phyloP scores from a whole-genome alignment of 2,329 filamentous ascomycete species.

The Zasmidium citrigriseum region DNA sequence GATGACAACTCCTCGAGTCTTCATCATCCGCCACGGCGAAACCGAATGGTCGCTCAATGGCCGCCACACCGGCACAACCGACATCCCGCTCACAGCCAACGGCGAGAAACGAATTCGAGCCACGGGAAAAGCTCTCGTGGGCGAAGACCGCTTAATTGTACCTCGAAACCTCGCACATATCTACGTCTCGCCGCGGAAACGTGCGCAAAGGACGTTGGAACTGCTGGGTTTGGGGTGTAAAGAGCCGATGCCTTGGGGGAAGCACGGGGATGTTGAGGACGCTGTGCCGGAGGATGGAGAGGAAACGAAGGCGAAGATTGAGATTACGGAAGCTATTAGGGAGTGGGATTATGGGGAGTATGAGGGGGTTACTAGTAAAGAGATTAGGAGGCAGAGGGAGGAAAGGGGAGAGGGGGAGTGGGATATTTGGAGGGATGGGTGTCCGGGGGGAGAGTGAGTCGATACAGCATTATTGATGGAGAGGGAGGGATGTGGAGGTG shows the following conservation, averaged over 20 bases:
- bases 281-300: conserved; percentile 27
- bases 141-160: conserved; percentile 80
- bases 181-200: conserved; percentile 85
- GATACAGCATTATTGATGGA: too few relatives aligned
- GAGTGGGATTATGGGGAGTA: conserved; percentile 68
- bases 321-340: conserved; percentile 53
- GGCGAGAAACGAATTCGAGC: conserved; percentile 59
- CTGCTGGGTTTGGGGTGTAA: conserved; percentile 73
- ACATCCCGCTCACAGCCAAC: conserved; percentile 80
- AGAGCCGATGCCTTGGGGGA: conserved; percentile 67
- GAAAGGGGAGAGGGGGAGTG: conserved; percentile 59
- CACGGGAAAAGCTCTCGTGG: conserved; percentile 82
- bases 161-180: conserved; percentile 80
- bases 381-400: conserved; percentile 52
- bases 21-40: conserved; percentile 78
- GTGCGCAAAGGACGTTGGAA: conserved; percentile 88
- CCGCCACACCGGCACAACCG: conserved; percentile 76
- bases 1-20: conserved; percentile 51
- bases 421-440: conserved; percentile 89
- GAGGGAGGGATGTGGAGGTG: too few relatives aligned
- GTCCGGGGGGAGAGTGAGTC: conserved; percentile 67
- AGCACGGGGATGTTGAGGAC: conserved; percentile 29
- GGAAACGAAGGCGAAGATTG: conserved; percentile 44
- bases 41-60: conserved; percentile 92
- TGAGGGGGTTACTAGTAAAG: conserved; percentile 56